A percentile compares a stretch with the other conserved stretches of the same genome.
phyloP scores from a whole-genome alignment of 2,329 filamentous ascomycete species.

The Colletotrichum trifolii region DNA sequence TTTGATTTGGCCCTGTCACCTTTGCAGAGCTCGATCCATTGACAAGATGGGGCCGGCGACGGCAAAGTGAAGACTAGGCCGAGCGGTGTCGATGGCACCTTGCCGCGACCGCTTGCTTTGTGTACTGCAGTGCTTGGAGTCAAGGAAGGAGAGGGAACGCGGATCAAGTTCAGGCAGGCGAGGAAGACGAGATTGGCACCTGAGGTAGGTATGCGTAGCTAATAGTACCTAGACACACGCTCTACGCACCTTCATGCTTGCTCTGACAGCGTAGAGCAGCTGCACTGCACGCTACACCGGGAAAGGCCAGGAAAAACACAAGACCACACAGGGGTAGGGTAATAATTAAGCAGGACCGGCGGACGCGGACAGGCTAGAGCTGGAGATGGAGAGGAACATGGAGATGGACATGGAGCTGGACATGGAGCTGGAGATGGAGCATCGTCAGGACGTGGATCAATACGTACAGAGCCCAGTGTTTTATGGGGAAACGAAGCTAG shows the following conservation, averaged over 20 bases:
- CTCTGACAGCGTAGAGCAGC: not conserved
- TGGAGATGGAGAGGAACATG: too few relatives aligned
- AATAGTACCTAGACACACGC: too few relatives aligned
- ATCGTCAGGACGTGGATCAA: not conserved
- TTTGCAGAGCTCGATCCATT: constrained; percentile 31
- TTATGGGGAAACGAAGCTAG: constrained; percentile 34
- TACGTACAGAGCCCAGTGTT: constrained; percentile 1
- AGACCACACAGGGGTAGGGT: constrained; percentile 14
- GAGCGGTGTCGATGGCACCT: constrained; percentile 2
- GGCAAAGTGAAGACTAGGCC: constrained; percentile 22
- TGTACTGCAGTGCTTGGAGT: too few relatives aligned
- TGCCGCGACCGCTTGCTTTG: too few relatives aligned
- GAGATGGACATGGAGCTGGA: not conserved
- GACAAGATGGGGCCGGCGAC: constrained; percentile 19
- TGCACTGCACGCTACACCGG: constrained; percentile 9
- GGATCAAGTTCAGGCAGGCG: too few relatives aligned
- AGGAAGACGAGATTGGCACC: not conserved
- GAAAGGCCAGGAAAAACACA: constrained; percentile 10
- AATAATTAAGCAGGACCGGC: constrained; percentile 27
- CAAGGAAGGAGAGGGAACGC: too few relatives aligned
- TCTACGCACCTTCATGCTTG: too few relatives aligned
- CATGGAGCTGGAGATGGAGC: not conserved
- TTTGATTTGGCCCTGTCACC: not conserved
- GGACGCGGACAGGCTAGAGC: too few relatives aligned
- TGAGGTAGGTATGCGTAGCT: too few relatives aligned